These are phyloP conservation scores for Aspergillus hortae DNA, from an alignment of 2,329 filamentous ascomycete species.

Conservation along the genomic window DNA sequence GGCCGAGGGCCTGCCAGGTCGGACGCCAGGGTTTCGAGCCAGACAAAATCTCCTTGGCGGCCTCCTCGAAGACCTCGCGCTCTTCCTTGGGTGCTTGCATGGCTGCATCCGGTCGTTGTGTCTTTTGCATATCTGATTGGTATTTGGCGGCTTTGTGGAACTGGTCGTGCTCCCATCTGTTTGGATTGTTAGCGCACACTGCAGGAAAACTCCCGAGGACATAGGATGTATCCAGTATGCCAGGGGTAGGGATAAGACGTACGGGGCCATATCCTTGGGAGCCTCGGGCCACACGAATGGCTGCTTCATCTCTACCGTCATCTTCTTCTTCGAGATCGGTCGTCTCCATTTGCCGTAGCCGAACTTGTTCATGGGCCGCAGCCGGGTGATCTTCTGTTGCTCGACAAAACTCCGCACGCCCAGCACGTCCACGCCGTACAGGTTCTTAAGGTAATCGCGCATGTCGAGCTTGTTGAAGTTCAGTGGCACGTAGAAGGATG, in stretches of 20 bases:
- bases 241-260: conserved; percentile 30
- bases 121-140: conserved; percentile 39
- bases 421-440: conserved; percentile 71
- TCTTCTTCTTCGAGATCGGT: conserved; percentile 75
- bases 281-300: conserved; percentile 84
- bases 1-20: conserved; percentile 44
- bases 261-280: conserved; percentile 60
- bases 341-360: conserved; percentile 61
- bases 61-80: conserved; percentile 50
- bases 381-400: conserved; percentile 58
- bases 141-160: conserved; percentile 53
- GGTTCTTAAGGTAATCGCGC: conserved; percentile 87
- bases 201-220: not conserved
- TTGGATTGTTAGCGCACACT: not conserved
- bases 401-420: conserved; percentile 77
- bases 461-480: conserved; percentile 95
- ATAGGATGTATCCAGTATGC: not conserved
- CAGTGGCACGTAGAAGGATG: conserved; percentile 86
- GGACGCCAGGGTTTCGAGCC: conserved; percentile 61
- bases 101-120: conserved; percentile 32
- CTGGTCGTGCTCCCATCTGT: conserved; percentile 61
- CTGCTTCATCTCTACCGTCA: conserved; percentile 85
- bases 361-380: conserved; percentile 32
- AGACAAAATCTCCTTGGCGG: conserved; percentile 61
- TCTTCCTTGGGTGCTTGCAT: conserved; percentile 35